Conservation (phyloP, 202 grass and related monocot genomes). For the Carex sylvatica region DNA sequence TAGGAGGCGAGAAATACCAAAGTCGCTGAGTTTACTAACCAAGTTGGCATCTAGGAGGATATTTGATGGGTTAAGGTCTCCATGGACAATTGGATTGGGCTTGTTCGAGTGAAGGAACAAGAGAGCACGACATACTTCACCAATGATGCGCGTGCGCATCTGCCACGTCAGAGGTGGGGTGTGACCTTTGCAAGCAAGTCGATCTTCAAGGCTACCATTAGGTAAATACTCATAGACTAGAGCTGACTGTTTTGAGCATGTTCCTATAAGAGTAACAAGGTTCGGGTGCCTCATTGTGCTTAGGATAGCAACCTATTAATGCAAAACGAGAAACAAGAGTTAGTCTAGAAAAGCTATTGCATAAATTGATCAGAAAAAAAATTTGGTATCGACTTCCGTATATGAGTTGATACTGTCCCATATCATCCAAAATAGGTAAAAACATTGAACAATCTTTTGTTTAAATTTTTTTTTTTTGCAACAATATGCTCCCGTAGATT, state of each 20-base stretch:
- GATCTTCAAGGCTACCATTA: slow-evolving; percentile 60
- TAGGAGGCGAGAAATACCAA: slow-evolving; percentile 51
- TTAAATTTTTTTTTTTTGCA: too few relatives aligned
- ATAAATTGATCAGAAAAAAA: background rate
- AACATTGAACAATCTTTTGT: too few relatives aligned
- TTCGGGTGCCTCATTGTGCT: slow-evolving; percentile 64
- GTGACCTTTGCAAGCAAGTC: slow-evolving; percentile 26
- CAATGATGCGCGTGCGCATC: slow-evolving; percentile 46
- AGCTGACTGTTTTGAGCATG: slow-evolving; percentile 37
- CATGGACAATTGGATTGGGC: slow-evolving; percentile 55
- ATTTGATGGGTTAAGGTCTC: slow-evolving; percentile 53
- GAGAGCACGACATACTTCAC: slow-evolving; percentile 47
- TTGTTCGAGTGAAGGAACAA: slow-evolving; percentile 63
- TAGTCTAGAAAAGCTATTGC: background rate
- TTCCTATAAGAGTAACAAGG: slow-evolving; percentile 54
- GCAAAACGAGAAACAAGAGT: background rate
- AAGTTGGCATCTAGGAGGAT: slow-evolving; percentile 59
- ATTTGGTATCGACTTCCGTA: background rate
- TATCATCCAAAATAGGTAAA: too few relatives aligned
- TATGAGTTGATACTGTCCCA: too few relatives aligned
- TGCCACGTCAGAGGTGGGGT: slow-evolving; percentile 50
- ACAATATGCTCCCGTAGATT: too few relatives aligned
- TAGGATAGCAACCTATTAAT: slow-evolving; percentile 46
- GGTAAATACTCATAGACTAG: slow-evolving; percentile 56
- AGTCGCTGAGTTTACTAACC: slow-evolving; percentile 46